Evolutionary conservation across 2,329 filamentous ascomycete genomes (phyloP).

Genomic region (Venturia asperata): DNA sequence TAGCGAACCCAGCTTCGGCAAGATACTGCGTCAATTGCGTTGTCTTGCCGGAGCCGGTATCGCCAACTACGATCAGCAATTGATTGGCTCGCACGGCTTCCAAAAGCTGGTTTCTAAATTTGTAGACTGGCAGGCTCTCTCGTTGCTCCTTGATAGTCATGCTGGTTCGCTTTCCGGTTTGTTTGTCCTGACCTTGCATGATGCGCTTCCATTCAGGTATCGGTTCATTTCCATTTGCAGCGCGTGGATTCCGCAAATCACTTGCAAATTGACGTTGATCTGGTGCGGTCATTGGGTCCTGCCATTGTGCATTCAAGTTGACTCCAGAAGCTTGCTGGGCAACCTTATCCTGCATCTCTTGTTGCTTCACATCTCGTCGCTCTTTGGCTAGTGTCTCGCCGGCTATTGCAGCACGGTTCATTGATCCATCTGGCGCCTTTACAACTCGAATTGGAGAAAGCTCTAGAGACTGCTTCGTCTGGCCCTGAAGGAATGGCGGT

Average conservation of each 20-base stretch:
- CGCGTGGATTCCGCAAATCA: constrained; percentile 65
- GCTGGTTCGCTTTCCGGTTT: constrained; percentile 76
- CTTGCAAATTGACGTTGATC: constrained; percentile 83
- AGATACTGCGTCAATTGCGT: constrained; percentile 94
- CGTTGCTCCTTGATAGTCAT: constrained; percentile 94
- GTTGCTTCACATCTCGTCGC: constrained; percentile 77
- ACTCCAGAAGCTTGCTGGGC: constrained; percentile 70
- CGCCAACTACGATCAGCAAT: constrained; percentile 89
- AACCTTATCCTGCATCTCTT: constrained; percentile 72
- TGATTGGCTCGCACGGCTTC: constrained; percentile 84
- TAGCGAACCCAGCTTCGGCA: constrained; percentile 83
- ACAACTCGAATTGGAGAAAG: constrained; percentile 92
- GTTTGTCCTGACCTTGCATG: constrained; percentile 69
- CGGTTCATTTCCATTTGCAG: constrained; percentile 53
- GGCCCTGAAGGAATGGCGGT: constrained; percentile 88
- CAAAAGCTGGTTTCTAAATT: constrained; percentile 79
- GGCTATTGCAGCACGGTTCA: constrained; percentile 93
- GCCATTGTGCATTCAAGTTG: constrained; percentile 85
- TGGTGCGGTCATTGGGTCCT: constrained; percentile 87
- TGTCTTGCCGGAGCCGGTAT: constrained; percentile 95
- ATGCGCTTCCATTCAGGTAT: constrained; percentile 91
- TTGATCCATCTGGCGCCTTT: constrained; percentile 95
- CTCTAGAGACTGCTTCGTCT: constrained; percentile 93
- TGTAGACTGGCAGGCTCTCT: constrained; percentile 80
- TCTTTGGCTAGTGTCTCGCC: constrained; percentile 85